Evolutionary conservation across 768 basidiomycete species (phyloP).

Genomic region (Suillus bovinus): DNA sequence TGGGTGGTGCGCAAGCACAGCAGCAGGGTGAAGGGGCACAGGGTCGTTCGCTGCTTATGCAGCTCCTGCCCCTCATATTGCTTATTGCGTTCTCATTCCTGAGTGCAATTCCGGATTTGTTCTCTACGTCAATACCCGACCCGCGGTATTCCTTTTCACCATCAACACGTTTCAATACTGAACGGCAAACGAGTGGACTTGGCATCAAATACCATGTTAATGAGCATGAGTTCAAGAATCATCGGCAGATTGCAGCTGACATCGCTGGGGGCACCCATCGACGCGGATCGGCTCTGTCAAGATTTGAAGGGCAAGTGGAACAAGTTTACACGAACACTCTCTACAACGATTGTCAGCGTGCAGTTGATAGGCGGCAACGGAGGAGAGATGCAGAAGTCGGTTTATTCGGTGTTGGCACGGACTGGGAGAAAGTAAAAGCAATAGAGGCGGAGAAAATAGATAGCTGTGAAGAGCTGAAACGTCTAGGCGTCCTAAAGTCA

Average conservation of each 20-base stretch:
- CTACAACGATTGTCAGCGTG: conserved; percentile 70
- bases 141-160: conserved; percentile 74
- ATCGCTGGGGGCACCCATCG: conserved; percentile 47
- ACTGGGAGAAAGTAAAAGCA: conserved; percentile 83
- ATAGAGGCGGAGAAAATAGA: conserved; percentile 71
- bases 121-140: conserved; percentile 71
- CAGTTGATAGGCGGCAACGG: conserved; percentile 65
- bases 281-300: conserved; percentile 38
- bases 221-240: conserved; percentile 68
- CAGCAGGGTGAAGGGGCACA: conserved; percentile 43
- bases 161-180: conserved; percentile 62
- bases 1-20: conserved; percentile 35
- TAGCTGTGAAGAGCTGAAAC: conserved; percentile 77
- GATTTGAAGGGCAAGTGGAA: conserved; percentile 81
- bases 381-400: conserved; percentile 78
- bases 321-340: conserved; percentile 69
- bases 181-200: conserved; percentile 67
- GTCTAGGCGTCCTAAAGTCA: conserved; percentile 54
- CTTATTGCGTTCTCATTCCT: conserved; percentile 84
- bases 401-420: conserved; percentile 87
- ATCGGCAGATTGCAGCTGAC: conserved; percentile 74
- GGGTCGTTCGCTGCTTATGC: conserved; percentile 61
- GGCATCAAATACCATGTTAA: conserved; percentile 87
- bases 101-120: conserved; percentile 76
- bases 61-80: conserved; percentile 82